Evolutionary conservation across 371 early-diverging fungal species (phyloP).

Genomic region (Nematocida sp.): DNA sequence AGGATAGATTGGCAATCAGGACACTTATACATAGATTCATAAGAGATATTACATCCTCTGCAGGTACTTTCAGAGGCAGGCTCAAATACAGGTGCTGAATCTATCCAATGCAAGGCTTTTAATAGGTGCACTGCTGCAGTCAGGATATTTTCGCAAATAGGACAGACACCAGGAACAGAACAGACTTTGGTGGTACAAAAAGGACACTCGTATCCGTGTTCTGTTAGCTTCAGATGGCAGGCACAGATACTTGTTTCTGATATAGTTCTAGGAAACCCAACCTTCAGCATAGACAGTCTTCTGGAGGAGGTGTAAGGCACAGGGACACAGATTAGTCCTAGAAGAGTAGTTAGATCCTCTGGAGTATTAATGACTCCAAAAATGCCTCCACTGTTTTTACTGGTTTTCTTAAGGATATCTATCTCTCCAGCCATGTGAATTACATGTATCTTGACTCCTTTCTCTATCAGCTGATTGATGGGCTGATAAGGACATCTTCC

Average conservation of each 20-base stretch:
- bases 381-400: conserved; percentile 51
- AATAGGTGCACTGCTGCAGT: conserved; percentile 56
- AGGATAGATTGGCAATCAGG: conserved; percentile 43
- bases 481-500: conserved; percentile 11
- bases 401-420: conserved; percentile 52
- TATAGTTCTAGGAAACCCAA: conserved; percentile 58
- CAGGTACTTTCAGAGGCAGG: conserved; percentile 10
- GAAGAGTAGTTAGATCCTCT: conserved; percentile 48
- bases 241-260: conserved; percentile 55
- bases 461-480: conserved; percentile 12
- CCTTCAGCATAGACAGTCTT: conserved; percentile 40
- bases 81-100: conserved; percentile 52
- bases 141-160: conserved; percentile 56
- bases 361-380: conserved; percentile 53
- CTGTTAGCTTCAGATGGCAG: conserved; percentile 57
- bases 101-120: conserved; percentile 48
- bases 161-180: conserved; percentile 55
- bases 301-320: conserved; percentile 20
- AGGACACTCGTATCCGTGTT: conserved; percentile 57
- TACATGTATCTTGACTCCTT: conserved; percentile 56
- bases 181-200: conserved; percentile 61
- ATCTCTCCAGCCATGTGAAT: conserved; percentile 61
- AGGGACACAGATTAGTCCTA: conserved; percentile 49
- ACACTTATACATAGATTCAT: conserved; percentile 29
- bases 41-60: conserved; percentile 40